Conservation (phyloP, 2,329 filamentous ascomycete species). For the Beauveria sp. region DNA sequence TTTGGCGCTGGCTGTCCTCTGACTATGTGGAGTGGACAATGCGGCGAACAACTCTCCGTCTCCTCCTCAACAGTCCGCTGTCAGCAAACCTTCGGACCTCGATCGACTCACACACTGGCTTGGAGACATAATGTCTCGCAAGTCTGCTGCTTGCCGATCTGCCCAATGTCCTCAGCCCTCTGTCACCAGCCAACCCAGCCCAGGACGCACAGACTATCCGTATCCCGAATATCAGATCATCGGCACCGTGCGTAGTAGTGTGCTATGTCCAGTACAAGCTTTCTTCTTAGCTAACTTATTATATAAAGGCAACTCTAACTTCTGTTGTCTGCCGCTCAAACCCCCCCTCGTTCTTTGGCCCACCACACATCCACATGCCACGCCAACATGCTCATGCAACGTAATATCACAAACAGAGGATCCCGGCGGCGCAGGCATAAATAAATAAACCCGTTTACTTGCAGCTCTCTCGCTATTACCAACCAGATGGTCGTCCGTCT, state of each 20-base stretch:
- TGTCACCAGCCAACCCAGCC: neutral
- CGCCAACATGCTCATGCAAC: neutral
- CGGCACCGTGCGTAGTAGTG: too few relatives aligned
- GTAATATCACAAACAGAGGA: neutral
- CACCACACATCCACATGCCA: neutral
- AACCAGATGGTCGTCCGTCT: conserved; percentile 8
- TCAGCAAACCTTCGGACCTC: neutral
- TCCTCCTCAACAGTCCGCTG: neutral
- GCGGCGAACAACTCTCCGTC: neutral
- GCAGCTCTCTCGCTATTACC: conserved; percentile 1
- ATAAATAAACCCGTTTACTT: neutral
- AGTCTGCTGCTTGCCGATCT: neutral
- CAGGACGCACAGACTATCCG: neutral
- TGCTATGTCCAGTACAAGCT: neutral
- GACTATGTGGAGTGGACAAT: neutral
- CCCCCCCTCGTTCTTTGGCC: neutral
- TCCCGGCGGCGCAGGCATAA: neutral
- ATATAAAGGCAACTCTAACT: neutral
- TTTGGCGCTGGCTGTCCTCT: neutral
- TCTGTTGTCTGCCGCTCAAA: neutral
- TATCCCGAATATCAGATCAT: conserved; percentile 2
- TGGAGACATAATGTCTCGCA: neutral
- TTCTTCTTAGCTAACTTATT: neutral
- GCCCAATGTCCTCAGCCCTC: too few relatives aligned
- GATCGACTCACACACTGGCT: neutral